A percentile compares a stretch with the other conserved stretches of the same genome.
These are phyloP conservation scores for Boehmeria nivea DNA, from an alignment of 306 rosid species.

Conservation along the genomic window DNA sequence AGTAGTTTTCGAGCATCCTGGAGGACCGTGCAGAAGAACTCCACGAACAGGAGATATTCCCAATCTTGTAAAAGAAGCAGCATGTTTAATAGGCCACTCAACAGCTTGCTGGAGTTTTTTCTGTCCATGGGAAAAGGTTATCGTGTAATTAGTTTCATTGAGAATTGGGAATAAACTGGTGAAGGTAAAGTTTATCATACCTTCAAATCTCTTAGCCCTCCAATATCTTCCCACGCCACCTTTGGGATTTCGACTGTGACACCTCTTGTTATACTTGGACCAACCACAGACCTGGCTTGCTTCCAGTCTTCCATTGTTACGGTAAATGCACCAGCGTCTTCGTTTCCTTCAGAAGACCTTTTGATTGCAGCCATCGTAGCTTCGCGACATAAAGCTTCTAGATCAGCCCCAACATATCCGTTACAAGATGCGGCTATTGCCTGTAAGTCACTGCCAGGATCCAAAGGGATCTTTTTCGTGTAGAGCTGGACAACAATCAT, in stretches of 20 bases:
- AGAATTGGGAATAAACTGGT: slow-evolving; percentile 20
- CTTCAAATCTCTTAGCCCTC: slow-evolving; percentile 82
- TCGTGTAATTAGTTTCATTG: slow-evolving; percentile 7
- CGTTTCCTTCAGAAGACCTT: slow-evolving; percentile 45
- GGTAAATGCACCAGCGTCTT: slow-evolving; percentile 31
- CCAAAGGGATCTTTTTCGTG: slow-evolving; percentile 63
- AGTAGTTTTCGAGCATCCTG: slow-evolving; percentile 95
- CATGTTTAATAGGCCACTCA: slow-evolving; percentile 87
- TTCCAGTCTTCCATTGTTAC: slow-evolving; percentile 72
- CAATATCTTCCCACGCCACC: slow-evolving; percentile 89
- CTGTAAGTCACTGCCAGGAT: slow-evolving; percentile 47
- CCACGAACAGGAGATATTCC: slow-evolving; percentile 87
- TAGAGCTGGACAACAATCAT: slow-evolving; percentile 56
- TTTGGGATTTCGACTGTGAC: slow-evolving; percentile 80
- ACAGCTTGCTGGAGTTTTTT: slow-evolving; percentile 83
- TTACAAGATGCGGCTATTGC: slow-evolving; percentile 78
- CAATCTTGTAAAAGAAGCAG: slow-evolving; percentile 58
- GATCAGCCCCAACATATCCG: slow-evolving; percentile 93
- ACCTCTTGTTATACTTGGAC: slow-evolving; percentile 92
- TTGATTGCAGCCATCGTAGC: slow-evolving; percentile 49
- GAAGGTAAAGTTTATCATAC: no score
- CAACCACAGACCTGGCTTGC: slow-evolving; percentile 55
- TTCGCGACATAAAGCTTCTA: slow-evolving; percentile 79
- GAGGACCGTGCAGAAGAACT: slow-evolving; percentile 94
- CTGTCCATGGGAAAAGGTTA: slow-evolving; percentile 36